Base-by-base conservation (phyloP, 2,329 filamentous ascomycete genomes). In the Cladophialophora yegresii region DNA sequence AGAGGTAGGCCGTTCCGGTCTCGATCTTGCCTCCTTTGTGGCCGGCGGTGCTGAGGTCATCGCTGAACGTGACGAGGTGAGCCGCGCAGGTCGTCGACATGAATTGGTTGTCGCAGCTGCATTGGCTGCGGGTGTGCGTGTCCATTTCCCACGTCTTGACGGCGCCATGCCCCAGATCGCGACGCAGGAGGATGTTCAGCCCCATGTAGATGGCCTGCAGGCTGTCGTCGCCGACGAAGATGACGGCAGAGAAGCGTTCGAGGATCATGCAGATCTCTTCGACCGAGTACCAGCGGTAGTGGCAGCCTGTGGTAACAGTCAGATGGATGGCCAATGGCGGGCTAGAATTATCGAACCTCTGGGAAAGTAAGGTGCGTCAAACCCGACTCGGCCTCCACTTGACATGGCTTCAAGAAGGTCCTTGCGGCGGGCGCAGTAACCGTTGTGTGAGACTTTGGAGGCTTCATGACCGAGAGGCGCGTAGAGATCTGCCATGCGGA, bases 201-300 rank as follows among this genome's bases (percentile, higher is more conserved):
- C 76, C 78, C n/a, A 75, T 74, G 68, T 81, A 81, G 53, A 79
- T 73, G 43, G 75, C 72, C 57, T 74, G 73, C 16, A 79, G 71
- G 32, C 75, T 71, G 49, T 76, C 71, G 62, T 81, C 79, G 26
- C 79, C 79, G 50, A 80, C 66, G 62, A 81, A 81, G 20, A 77
- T 66, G 5, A 81, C 63, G 20, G 73, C 71, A 54, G 78, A 77
- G 64, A 81, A 80, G 45, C 77, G 75, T 59, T 76, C 74, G 28
- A 81, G 72, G 22, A 80, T 79, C 70, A 78, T 77, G 68, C 79
- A 81, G 50, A 80, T 77, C 61, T 81, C 77, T 8, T 71, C 61
- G 3, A 74, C 73, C 7, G 75, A 72, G 64, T 77, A 80, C 79
- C 79, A 81, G 51, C 73, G 75, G 65, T 80, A 80, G 56, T 76